Evolutionary conservation across 495 filamentous ascomycete genomes (phyloP).

Genomic region (Neohortaea acidophila): DNA sequence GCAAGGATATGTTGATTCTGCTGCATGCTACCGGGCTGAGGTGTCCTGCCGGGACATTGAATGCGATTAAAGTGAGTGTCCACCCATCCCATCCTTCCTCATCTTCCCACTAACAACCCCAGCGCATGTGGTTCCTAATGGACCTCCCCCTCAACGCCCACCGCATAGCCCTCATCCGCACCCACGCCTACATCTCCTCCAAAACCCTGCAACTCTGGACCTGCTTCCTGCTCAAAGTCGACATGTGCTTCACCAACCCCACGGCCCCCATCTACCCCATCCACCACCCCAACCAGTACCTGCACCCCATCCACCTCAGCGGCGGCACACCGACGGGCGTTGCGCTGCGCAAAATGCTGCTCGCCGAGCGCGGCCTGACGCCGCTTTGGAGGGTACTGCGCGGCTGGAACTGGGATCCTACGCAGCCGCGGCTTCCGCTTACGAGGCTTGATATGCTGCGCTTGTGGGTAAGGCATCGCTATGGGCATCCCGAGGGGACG

Average conservation of each 20-base stretch:
- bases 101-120: not conserved
- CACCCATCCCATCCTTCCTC: not conserved
- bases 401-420: conserved; percentile 9
- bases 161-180: conserved; percentile 36
- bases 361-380: conserved; percentile 41
- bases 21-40: conserved; percentile 37
- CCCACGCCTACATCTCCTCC: conserved; percentile 34
- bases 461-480: conserved; percentile 31
- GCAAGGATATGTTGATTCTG: conserved; percentile 39
- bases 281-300: conserved; percentile 44
- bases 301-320: conserved; percentile 28
- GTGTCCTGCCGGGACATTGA: conserved; percentile 31
- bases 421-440: conserved; percentile 24
- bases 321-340: conserved; percentile 23
- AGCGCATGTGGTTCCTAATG: conserved; percentile 52
- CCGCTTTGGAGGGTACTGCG: conserved; percentile 36
- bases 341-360: conserved; percentile 36
- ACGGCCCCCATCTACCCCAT: conserved; percentile 30
- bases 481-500: conserved; percentile 1
- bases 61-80: conserved; percentile 27
- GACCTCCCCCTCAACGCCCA: conserved; percentile 37
- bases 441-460: conserved; percentile 29
- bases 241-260: conserved; percentile 42
- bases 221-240: conserved; percentile 46
- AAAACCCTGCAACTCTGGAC: conserved; percentile 39